Base-by-base conservation (phyloP, 1,284 basidiomycete species). In the Wolfiporia cocos region DNA sequence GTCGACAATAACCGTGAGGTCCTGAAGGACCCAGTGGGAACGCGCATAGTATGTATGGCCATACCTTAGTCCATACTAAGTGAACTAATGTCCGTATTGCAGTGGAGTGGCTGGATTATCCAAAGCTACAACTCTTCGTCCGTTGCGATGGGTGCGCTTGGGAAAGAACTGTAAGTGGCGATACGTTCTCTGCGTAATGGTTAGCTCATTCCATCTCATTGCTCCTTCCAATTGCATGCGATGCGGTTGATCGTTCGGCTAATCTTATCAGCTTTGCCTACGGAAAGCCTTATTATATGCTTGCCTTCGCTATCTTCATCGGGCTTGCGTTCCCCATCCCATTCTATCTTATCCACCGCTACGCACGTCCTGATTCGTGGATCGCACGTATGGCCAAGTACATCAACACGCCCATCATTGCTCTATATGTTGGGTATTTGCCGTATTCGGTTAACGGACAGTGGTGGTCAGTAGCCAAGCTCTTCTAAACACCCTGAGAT, bases 361-460 rank as follows among this genome's bases (percentile, higher is more conserved):
- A 65, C 35, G 56, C 66, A 3, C 57, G 55, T 2, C 68, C 69
- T 41, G 57, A 53, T 23, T 57, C 57, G 15, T 39, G 44, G 39
- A 30, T 70, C 34, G 57, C 60, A 15, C 55, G 60, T 50, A 49
- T 57, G 12, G 62, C 67, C 52, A 65, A 66, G 39, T 76, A 73
- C 53, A 57, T 76, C 50, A 71, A 76, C 53, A 61, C 71, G 33
- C 73, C 74, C 4, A 69, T 76, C 44, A 57, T 76, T 40, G 54
- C 68, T 28, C 64, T 71, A 34, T 76, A 76, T 47, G 67, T 69
- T 24, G 80, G 79, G 36, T 76, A 63, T 58, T 60, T 76, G 35
- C 73, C 74, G 5, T 76, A 73, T 58, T 75, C 73, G 0, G 74
- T 76, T 34, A 76, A 76, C 50, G 74, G 74, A 37, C 66, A 68